Conservation (phyloP, 495 filamentous ascomycete genomes). For the Lindgomyces ingoldianus region DNA sequence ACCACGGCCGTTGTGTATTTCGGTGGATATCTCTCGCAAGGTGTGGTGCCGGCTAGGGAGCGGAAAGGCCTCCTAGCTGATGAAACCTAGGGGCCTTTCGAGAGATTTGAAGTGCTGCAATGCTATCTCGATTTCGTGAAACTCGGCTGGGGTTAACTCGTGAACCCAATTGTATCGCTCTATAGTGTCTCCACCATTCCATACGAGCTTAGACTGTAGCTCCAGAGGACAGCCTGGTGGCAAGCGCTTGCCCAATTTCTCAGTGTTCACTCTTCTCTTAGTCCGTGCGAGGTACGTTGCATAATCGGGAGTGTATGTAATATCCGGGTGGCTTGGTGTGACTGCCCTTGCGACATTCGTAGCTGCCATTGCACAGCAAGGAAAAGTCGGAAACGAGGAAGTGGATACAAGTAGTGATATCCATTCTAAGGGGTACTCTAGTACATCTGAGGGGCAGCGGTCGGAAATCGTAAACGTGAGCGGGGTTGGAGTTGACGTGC, state of each 20-base stretch:
- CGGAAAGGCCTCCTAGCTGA: constrained; percentile 59
- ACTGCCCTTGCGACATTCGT: not conserved
- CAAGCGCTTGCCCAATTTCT: constrained; percentile 39
- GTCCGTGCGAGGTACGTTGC: constrained; percentile 57
- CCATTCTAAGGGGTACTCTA: no score
- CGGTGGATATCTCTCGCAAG: constrained; percentile 54
- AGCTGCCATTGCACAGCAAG: no score
- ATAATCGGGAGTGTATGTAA: constrained; percentile 58
- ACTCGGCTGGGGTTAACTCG: constrained; percentile 48
- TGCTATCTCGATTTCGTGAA: constrained; percentile 59
- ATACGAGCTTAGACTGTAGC: constrained; percentile 55
- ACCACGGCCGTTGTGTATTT: constrained; percentile 60
- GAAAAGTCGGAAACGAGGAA: no score
- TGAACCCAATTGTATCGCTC: constrained; percentile 57
- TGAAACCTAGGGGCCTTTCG: constrained; percentile 50
- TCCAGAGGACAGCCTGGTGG: constrained; percentile 55
- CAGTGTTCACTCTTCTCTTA: constrained; percentile 50
- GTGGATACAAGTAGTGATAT: no score
- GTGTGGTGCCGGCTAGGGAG: constrained; percentile 53
- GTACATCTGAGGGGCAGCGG: not conserved
- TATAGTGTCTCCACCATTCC: constrained; percentile 57
- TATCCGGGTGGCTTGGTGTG: constrained; percentile 51
- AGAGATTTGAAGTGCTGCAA: constrained; percentile 60
- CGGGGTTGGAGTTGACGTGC: constrained; percentile 1
- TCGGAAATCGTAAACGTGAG: not conserved